Conservation (phyloP, 306 rosid genomes). For the Vigna nakashimae region DNA sequence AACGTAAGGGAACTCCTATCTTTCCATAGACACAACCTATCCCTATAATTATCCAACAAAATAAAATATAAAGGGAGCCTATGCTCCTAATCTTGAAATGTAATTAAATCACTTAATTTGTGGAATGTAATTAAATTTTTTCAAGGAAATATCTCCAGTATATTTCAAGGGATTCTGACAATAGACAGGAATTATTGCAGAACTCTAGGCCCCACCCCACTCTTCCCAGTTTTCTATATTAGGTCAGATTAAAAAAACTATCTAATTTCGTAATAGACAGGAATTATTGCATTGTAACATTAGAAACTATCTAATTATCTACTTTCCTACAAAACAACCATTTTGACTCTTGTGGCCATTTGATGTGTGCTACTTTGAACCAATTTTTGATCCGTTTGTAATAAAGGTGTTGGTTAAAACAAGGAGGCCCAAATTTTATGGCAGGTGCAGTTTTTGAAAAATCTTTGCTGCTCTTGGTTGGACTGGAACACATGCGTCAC, state of each 20-base stretch:
- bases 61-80: no score
- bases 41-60: no score
- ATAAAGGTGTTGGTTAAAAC: not conserved
- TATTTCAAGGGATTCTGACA: no score
- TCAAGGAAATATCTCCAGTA: no score
- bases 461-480: not conserved
- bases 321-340: not conserved
- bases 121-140: no score
- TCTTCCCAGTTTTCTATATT: not conserved
- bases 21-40: no score
- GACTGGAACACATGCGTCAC: conserved; percentile 5
- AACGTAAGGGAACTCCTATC: no score
- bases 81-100: no score
- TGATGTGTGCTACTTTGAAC: not conserved
- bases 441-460: conserved; percentile 21
- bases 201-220: not conserved
- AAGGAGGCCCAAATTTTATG: conserved; percentile 21
- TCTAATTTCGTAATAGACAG: not conserved
- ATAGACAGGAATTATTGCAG: not conserved
- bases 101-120: not conserved
- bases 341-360: not conserved
- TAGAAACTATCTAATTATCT: not conserved
- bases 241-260: not conserved
- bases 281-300: not conserved
- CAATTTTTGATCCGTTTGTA: not conserved